A percentile compares a stretch with the other conserved stretches of the same genome.
Conservation (phyloP, 768 basidiomycete species). For the Hericium erinaceus region DNA sequence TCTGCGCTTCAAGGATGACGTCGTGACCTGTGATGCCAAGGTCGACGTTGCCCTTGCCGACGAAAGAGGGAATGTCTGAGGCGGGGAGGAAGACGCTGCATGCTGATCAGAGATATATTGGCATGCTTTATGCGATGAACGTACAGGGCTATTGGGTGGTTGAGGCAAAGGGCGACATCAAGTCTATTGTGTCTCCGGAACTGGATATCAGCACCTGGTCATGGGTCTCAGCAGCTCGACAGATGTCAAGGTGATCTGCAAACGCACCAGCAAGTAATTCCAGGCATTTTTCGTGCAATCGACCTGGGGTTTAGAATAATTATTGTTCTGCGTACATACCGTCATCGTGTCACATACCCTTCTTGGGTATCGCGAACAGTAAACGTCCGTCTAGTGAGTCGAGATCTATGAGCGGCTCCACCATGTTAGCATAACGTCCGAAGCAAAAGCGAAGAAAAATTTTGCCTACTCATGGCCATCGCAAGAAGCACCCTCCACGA, state of each 20-base stretch:
- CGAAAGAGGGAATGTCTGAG: constrained; percentile 95
- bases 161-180: constrained; percentile 89
- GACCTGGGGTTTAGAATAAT: constrained; percentile 35
- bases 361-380: constrained; percentile 96
- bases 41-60: constrained; percentile 94
- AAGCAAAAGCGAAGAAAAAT: not conserved
- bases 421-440: not conserved
- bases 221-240: not conserved
- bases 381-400: constrained; percentile 78
- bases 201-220: constrained; percentile 86
- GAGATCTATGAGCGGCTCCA: constrained; percentile 34
- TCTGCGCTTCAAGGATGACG: constrained; percentile 85
- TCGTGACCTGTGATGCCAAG: constrained; percentile 98
- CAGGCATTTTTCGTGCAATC: constrained; percentile 86
- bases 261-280: constrained; percentile 67
- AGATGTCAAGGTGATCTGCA: not conserved
- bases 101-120: not conserved
- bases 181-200: constrained; percentile 81
- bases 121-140: not conserved
- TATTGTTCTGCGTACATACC: not conserved
- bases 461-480: not conserved
- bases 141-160: constrained; percentile 90
- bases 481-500: not conserved
- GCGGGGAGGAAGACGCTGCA: constrained; percentile 92
- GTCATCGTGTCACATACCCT: constrained; percentile 45